Evolutionary conservation across 495 filamentous ascomycete genomes (phyloP), one percentile per base, ranked within the genome.

Genomic region (Daldinia grandis): DNA sequence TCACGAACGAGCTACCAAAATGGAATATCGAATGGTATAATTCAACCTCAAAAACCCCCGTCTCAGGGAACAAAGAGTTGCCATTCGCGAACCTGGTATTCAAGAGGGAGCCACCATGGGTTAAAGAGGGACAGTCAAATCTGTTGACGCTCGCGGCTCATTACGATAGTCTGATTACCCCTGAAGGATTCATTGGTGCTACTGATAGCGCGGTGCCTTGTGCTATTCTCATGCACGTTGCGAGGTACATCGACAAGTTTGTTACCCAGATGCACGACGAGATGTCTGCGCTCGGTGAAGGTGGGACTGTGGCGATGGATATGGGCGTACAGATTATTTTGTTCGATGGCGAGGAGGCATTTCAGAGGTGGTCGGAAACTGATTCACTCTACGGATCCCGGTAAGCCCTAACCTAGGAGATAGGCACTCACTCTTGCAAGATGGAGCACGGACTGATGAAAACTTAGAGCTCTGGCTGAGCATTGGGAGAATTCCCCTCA

Each of bases 271-370:
- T 93, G 81, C 96, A 95, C 92, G 85, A 86, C 28, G 85, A 82
- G 19, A 92, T 93, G 88, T 71, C 86, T 64, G 85, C 81, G 31
- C 80, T 90, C 14, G 88, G 86, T 12, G 76, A 83, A 21, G 78
- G 78, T 10, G 80, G 78, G 9, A 80, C 82, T 55, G 80, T 92
- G 12, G 89, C 90, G 25, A 90, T 91, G 71, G 88, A 92, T 59
- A 88, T 87, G 74, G 95, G 95, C 6, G 86, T 99, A 31, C 95
- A 98, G 83, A 89, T 99, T 42, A 69, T 99, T 27, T 87, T 98
- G 56, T 78, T 99, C 24, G 95, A 99, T 78, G 95, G 95, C 3
- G 95, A 99, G 81, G 95, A 99, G 79, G 93, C 95, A 1, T 98
- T 97, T 78, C 74, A 86, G 42, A 69, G 64, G 1, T 99, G 95